Base-by-base conservation (phyloP, 108 stramenopile species). In the Nitzschia sp. region DNA sequence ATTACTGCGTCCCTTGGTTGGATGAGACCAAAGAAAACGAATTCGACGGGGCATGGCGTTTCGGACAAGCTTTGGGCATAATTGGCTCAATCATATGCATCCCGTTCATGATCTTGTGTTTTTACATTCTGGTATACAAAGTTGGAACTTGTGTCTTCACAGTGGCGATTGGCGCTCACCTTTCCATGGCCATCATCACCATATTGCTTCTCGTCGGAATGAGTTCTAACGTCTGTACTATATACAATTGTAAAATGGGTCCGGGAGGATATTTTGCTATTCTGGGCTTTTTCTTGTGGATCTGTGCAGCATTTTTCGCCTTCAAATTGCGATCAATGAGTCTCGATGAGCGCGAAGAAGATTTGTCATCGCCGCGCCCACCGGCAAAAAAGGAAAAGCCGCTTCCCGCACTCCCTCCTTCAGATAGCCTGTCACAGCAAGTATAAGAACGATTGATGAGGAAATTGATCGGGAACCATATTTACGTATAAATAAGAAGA, bases 251-350 rank as follows among this genome's bases (percentile, higher is more conserved):
- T 28, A 48, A 52, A 25, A 48, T 64, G 27, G 63, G 63, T 2
- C 63, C 63, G n/a, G 63, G 63, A 5, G 47, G 63, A 4, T 64
- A 64, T 25, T 52, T 64, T 25, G 63, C 63, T 0, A 47, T 64
- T 27, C n/a, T 64, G 1, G 47, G 44, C 32, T 52, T 52, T 30
- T 48, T 64, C 48, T 52, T 64, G 28, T 64, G 63, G 63, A 11
- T 64, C 23, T 45, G 31, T 33, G 63, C 63, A 29, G 63, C 63
- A 17, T 30, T 48, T 3, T 3, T 48, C 17, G 45, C 63, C 9
- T 64, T 33, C 15, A 32, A 21, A 27, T 50, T 64, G 27, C 11
- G 23, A 32, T 13, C 17, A 16, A 1, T 30, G 47, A 30, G 27
- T n/a, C 46, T 41, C 15, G 41, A 61, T 5, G 60, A 45, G 1